Conservation (phyloP, 2,329 filamentous ascomycete genomes). For the Botrytis fragariae region DNA sequence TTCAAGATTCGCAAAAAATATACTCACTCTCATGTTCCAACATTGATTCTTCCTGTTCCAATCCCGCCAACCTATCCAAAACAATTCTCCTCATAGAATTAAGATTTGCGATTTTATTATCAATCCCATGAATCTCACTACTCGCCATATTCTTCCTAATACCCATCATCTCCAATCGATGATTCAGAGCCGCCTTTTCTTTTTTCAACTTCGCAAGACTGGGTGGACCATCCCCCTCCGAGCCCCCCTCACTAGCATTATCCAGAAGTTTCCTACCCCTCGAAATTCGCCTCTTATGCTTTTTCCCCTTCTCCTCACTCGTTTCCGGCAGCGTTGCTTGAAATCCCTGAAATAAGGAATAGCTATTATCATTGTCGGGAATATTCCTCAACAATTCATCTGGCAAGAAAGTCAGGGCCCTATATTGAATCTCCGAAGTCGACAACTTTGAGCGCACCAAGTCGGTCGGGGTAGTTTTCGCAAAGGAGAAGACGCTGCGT, state of each 20-base stretch:
- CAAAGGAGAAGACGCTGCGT: constrained; percentile 86
- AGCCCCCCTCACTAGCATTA: constrained; percentile 46
- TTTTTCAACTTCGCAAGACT: constrained; percentile 72
- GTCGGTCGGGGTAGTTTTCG: constrained; percentile 88
- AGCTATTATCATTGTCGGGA: constrained; percentile 79
- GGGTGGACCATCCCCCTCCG: constrained; percentile 53
- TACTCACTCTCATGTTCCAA: constrained; percentile 81
- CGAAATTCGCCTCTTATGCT: constrained; percentile 66
- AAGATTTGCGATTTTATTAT: constrained; percentile 93
- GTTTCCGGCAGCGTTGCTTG: constrained; percentile 78
- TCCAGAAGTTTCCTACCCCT: constrained; percentile 74
- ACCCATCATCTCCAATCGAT: constrained; percentile 84
- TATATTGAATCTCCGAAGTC: constrained; percentile 87
- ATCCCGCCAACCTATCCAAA: constrained; percentile 75
- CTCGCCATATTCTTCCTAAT: constrained; percentile 97
- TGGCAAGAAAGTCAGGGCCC: constrained; percentile 81
- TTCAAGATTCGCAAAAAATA: neutral
- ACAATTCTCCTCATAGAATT: constrained; percentile 91
- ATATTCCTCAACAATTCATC: constrained; percentile 89
- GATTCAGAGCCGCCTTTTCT: constrained; percentile 75
- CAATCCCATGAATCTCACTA: constrained; percentile 92
- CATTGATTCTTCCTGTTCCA: constrained; percentile 88
- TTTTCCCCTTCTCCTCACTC: constrained; percentile 63
- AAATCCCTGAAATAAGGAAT: constrained; percentile 96
- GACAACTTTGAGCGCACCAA: constrained; percentile 90